Evolutionary conservation across 768 basidiomycete genomes (phyloP).

Genomic region (Mycena rebaudengoi): DNA sequence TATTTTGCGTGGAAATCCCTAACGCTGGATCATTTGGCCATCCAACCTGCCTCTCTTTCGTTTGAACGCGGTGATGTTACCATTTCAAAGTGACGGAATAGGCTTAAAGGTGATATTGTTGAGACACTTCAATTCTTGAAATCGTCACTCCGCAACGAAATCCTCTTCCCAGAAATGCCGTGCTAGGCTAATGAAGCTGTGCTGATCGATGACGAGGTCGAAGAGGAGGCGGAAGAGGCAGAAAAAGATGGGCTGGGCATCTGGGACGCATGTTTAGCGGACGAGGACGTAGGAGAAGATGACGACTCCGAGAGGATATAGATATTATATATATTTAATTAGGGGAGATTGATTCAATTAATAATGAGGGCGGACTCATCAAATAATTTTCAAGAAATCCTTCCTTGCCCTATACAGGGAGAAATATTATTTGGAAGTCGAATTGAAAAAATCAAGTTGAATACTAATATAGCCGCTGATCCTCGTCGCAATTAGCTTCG

Average conservation of each 20-base stretch:
- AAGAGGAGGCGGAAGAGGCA: background rate
- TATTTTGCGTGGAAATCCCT: background rate
- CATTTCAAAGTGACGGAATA: constrained; percentile 1
- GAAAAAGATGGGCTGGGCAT: background rate
- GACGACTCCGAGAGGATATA: background rate
- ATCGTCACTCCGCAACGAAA: background rate
- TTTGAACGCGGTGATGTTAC: background rate
- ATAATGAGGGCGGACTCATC: no score
- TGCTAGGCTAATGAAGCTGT: background rate
- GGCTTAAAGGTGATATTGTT: constrained; percentile 6
- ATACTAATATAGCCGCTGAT: no score
- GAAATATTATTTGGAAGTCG: no score
- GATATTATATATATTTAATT: no score
- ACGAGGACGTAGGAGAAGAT: background rate
- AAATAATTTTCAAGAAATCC: no score
- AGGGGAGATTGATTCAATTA: no score
- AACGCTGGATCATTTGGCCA: background rate
- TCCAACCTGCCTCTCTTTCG: background rate
- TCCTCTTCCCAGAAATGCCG: background rate
- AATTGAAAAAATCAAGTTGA: no score
- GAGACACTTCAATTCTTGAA: constrained; percentile 3
- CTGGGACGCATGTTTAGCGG: background rate
- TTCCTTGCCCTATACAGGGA: no score
- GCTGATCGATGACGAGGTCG: background rate
- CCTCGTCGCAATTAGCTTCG: no score